A percentile compares a stretch with the other conserved stretches of the same genome.
These are phyloP conservation scores for Tetraselmis striata DNA, from an alignment of 139 green algal genomes.

Conservation along the genomic window DNA sequence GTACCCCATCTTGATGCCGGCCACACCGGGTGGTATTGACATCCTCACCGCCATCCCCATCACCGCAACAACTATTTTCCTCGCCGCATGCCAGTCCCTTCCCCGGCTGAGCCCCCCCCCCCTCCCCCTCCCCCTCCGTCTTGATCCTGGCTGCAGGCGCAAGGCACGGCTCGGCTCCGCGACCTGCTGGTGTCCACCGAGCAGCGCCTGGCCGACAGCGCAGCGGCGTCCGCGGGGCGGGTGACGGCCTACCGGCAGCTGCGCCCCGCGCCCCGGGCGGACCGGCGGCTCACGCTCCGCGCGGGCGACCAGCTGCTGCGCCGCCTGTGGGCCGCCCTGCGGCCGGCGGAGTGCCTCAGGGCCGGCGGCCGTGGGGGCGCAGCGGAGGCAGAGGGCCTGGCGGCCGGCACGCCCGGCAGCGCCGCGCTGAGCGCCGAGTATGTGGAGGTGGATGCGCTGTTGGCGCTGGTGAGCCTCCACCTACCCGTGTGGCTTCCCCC, in stretches of 20 bases:
- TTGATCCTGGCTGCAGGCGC: background rate
- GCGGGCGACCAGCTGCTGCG: background rate
- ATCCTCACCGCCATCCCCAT: too few relatives aligned
- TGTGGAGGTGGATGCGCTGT: background rate
- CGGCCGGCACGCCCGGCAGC: too few relatives aligned
- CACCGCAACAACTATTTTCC: too few relatives aligned
- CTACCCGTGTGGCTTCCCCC: too few relatives aligned
- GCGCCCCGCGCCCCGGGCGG: too few relatives aligned
- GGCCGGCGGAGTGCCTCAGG: too few relatives aligned
- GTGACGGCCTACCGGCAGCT: background rate
- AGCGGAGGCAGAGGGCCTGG: too few relatives aligned
- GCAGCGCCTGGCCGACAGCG: background rate
- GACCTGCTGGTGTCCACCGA: background rate
- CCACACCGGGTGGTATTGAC: too few relatives aligned
- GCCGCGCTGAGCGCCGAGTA: background rate
- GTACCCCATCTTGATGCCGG: too few relatives aligned
- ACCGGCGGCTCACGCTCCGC: background rate
- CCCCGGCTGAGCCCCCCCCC: background rate
- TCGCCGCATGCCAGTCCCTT: too few relatives aligned
- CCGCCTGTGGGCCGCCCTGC: background rate
- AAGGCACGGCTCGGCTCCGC: background rate
- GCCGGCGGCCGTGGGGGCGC: too few relatives aligned
- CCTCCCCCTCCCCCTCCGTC: too few relatives aligned
- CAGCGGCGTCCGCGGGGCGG: background rate
- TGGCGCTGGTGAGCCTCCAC: background rate